Evolutionary conservation across 2,329 filamentous ascomycete genomes (phyloP).

Genomic region (Trichoderma koningiopsis): DNA sequence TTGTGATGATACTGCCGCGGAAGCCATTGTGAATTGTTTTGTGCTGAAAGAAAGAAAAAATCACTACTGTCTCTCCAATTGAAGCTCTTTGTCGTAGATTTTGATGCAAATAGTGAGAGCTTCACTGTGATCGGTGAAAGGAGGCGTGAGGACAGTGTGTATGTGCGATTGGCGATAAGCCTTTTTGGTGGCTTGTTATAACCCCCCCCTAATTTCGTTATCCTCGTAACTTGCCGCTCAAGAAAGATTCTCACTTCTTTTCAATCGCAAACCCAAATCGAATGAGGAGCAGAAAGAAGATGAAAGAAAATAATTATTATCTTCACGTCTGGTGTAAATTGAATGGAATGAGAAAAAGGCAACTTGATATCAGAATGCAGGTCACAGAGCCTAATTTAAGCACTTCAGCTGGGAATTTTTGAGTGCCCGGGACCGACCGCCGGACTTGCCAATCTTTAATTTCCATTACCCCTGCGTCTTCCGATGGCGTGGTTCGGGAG

Average conservation of each 20-base stretch:
- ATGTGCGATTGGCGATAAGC: neutral
- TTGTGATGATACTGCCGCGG: neutral
- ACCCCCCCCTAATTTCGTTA: neutral
- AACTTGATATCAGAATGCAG: neutral
- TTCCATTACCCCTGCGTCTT: conserved; percentile 9
- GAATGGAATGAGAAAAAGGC: neutral
- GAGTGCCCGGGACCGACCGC: neutral
- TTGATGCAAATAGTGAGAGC: neutral
- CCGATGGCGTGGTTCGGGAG: no score
- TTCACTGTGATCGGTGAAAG: neutral
- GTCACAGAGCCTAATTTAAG: neutral
- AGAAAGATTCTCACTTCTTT: neutral
- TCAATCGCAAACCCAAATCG: neutral
- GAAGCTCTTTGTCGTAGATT: neutral
- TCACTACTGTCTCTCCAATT: neutral
- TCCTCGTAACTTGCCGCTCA: neutral
- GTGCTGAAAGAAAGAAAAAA: no score
- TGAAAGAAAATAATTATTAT: no score
- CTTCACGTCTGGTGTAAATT: no score
- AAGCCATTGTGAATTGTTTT: neutral
- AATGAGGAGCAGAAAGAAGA: neutral
- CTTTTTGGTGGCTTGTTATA: neutral
- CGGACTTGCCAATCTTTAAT: neutral
- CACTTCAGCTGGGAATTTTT: neutral
- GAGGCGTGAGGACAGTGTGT: neutral